Evolutionary conservation across 2,329 filamentous ascomycete species (phyloP).

Genomic region (Ceratocystis eucalypticola): DNA sequence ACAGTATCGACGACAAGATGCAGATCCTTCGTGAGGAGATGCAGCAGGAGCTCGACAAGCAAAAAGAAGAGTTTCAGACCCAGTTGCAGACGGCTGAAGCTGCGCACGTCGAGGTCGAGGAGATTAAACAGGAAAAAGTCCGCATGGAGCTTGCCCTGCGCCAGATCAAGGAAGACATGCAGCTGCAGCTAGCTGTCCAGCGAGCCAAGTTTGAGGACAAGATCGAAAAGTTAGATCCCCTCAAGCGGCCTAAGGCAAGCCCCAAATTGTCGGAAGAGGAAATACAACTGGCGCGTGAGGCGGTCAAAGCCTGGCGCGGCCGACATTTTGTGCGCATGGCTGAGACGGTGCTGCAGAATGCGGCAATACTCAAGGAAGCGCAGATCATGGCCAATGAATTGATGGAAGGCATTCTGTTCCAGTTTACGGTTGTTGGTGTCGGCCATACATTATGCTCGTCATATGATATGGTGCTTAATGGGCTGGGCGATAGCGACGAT

Average conservation of each 20-base stretch:
- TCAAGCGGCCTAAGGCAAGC: conserved; percentile 46
- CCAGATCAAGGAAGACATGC: conserved; percentile 74
- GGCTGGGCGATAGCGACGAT: conserved; percentile 74
- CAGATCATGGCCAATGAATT: conserved; percentile 97
- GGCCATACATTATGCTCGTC: conserved; percentile 84
- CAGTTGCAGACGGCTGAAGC: conserved; percentile 64
- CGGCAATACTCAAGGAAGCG: conserved; percentile 79
- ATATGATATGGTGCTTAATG: conserved; percentile 92
- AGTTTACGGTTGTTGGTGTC: conserved; percentile 81
- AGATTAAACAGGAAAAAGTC: conserved; percentile 67
- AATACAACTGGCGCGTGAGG: conserved; percentile 51
- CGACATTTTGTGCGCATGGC: conserved; percentile 89
- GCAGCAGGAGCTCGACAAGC: conserved; percentile 67
- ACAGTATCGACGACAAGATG: conserved; percentile 60
- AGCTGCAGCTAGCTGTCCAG: conserved; percentile 70
- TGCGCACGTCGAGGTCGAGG: conserved; percentile 64
- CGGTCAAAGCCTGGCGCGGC: conserved; percentile 62
- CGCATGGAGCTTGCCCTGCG: conserved; percentile 73
- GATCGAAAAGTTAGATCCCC: conserved; percentile 59
- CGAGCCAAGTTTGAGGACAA: conserved; percentile 74
- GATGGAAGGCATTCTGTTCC: conserved; percentile 83
- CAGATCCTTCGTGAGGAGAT: conserved; percentile 67
- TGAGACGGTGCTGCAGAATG: conserved; percentile 78
- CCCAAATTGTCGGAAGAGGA: conserved; percentile 59
- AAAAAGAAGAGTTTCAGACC: conserved; percentile 70